Percentiles rank a stretch among this genome's conserved stretches.
phyloP scores from a whole-genome alignment of 192 early-diverging fungal genomes.

The Linnemannia hyalina region DNA sequence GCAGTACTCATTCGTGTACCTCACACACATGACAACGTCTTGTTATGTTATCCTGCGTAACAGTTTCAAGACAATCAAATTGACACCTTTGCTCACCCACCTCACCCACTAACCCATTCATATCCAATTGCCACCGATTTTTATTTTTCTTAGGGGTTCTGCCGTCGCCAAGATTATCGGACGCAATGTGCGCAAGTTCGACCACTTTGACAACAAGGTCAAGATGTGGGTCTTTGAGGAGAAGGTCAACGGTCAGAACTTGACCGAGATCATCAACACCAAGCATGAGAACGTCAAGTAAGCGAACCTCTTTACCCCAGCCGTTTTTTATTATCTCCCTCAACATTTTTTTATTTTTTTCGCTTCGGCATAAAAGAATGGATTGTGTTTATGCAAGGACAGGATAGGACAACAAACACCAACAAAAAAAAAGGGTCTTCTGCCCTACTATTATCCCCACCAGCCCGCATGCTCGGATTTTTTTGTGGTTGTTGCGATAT shows the following conservation, averaged over 20 bases:
- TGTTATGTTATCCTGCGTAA: neutral
- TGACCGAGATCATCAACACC: slow-evolving; percentile 96
- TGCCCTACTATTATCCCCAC: neutral
- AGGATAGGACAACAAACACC: neutral
- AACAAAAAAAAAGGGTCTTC: neutral
- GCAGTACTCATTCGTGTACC: neutral
- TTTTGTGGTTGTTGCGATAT: neutral
- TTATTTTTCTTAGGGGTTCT: slow-evolving; percentile 79
- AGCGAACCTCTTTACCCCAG: slow-evolving; percentile 9
- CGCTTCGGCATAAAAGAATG: slow-evolving; percentile 6
- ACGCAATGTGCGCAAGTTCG: slow-evolving; percentile 73
- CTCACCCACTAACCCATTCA: neutral
- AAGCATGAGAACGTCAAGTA: slow-evolving; percentile 92
- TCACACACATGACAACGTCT: no score
- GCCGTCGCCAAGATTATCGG: slow-evolving; percentile 95
- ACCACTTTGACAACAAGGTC: slow-evolving; percentile 85
- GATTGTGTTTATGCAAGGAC: neutral
- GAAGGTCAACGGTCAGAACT: slow-evolving; percentile 80
- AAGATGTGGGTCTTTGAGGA: slow-evolving; percentile 99
- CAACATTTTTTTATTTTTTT: neutral
- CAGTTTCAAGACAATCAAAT: neutral
- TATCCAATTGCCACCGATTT: neutral
- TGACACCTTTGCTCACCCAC: neutral
- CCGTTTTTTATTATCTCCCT: neutral
- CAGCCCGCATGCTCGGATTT: no score